phyloP scores from a whole-genome alignment of 2,329 filamentous ascomycete species.

The Geosmithia morbida region DNA sequence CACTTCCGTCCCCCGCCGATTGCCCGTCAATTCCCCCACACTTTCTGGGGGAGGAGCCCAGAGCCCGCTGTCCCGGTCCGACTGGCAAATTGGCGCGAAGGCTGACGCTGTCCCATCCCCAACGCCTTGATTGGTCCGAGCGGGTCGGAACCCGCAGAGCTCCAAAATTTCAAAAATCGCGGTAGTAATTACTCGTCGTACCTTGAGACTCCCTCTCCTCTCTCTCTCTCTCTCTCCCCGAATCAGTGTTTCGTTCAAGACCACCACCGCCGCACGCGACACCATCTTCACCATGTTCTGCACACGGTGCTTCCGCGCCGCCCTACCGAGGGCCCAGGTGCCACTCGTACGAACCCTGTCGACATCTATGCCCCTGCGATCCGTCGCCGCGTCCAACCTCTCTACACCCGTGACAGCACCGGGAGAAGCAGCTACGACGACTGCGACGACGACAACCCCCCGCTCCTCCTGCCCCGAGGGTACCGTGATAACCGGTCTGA shows the following conservation, averaged over 20 bases:
- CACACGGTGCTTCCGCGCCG: constrained; percentile 33
- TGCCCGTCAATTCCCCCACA: not conserved
- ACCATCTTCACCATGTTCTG: constrained; percentile 23
- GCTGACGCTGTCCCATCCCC: not conserved
- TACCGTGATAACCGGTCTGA: constrained; percentile 57
- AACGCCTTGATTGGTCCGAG: not conserved
- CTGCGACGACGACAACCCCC: constrained; percentile 9
- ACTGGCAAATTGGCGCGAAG: not conserved
- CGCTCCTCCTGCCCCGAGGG: constrained; percentile 48
- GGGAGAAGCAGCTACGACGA: constrained; percentile 11
- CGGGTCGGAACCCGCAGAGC: not conserved
- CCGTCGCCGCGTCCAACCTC: constrained; percentile 18
- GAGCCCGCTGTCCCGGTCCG: not conserved
- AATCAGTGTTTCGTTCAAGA: too few species aligned
- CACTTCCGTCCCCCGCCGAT: not conserved
- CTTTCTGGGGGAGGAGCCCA: not conserved
- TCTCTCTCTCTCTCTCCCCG: too few species aligned
- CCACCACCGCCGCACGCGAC: not conserved
- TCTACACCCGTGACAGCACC: constrained; percentile 17
- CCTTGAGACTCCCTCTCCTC: too few species aligned
- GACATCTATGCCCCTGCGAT: constrained; percentile 18
- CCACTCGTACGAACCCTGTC: constrained; percentile 23
- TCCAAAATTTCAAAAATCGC: not conserved
- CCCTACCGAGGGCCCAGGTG: constrained; percentile 14
- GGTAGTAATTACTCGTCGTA: not conserved